These are phyloP conservation scores for Venturia asperata DNA, from an alignment of 2,329 filamentous ascomycete genomes.

Conservation along the genomic window DNA sequence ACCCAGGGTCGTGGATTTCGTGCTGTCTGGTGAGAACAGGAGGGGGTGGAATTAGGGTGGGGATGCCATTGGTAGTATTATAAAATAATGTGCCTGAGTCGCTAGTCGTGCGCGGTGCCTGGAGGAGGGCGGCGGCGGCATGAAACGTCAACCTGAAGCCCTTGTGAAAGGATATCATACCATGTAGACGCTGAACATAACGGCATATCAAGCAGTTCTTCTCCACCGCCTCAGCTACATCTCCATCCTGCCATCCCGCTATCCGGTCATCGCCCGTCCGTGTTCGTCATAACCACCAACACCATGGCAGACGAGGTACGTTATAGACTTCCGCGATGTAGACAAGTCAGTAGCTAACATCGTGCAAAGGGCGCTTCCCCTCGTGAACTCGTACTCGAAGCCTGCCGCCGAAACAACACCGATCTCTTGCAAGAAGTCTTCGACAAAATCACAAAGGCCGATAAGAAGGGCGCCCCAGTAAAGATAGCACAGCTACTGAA, in stretches of 20 bases:
- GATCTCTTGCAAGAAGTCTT: constrained; percentile 74
- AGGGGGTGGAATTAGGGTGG: no score
- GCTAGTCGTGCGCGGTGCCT: background rate
- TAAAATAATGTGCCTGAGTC: background rate
- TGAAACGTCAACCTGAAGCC: background rate
- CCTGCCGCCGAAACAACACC: constrained; percentile 87
- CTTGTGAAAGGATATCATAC: no score
- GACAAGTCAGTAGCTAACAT: constrained; percentile 9
- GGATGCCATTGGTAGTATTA: no score
- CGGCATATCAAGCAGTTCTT: background rate
- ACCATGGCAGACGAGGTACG: constrained; percentile 33
- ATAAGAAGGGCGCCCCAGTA: constrained; percentile 43
- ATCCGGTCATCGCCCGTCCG: background rate
- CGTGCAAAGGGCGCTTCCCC: constrained; percentile 71
- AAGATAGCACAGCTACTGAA: constrained; percentile 76
- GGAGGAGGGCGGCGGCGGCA: background rate
- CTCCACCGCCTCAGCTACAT: background rate
- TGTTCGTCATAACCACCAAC: background rate
- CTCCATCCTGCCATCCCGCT: background rate
- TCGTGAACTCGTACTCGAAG: constrained; percentile 81
- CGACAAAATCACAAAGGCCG: constrained; percentile 42
- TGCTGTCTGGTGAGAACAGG: background rate
- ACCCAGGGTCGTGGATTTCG: no score
- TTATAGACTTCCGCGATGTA: background rate
- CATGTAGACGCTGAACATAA: background rate